Conservation (phyloP, 768 basidiomycete genomes). For the Collybiopsis confluens region DNA sequence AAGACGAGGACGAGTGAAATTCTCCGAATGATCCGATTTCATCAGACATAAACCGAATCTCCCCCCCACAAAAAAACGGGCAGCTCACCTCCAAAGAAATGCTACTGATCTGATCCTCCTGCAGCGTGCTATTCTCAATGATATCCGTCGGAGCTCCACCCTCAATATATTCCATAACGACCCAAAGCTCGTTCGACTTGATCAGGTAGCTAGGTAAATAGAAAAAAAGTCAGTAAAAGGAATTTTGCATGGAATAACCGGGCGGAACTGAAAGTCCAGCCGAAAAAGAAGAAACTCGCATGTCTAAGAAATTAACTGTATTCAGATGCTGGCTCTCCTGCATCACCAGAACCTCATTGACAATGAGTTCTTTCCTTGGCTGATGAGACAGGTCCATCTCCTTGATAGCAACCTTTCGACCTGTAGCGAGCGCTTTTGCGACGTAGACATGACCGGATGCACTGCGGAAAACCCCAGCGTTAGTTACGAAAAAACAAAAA, state of each 20-base stretch:
- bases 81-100: conserved; percentile 82
- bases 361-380: conserved; percentile 96
- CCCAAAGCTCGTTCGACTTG: conserved; percentile 88
- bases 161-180: conserved; percentile 99
- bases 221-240: no score
- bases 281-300: no score
- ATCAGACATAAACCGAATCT: no score
- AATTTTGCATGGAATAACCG: no score
- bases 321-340: conserved; percentile 97
- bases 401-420: conserved; percentile 94
- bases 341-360: conserved; percentile 98
- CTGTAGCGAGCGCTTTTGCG: conserved; percentile 80
- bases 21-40: neutral
- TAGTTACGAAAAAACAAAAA: no score
- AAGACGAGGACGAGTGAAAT: no score
- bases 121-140: conserved; percentile 93
- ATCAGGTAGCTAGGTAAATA: conserved; percentile 63
- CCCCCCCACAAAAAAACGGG: no score
- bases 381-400: conserved; percentile 97
- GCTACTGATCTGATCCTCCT: conserved; percentile 92
- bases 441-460: conserved; percentile 98
- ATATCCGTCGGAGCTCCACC: conserved; percentile 96
- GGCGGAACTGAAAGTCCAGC: no score
- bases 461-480: conserved; percentile 51
- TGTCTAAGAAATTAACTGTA: conserved; percentile 90